Conservation (phyloP, 768 basidiomycete species). For the Leccinellum albellum region DNA sequence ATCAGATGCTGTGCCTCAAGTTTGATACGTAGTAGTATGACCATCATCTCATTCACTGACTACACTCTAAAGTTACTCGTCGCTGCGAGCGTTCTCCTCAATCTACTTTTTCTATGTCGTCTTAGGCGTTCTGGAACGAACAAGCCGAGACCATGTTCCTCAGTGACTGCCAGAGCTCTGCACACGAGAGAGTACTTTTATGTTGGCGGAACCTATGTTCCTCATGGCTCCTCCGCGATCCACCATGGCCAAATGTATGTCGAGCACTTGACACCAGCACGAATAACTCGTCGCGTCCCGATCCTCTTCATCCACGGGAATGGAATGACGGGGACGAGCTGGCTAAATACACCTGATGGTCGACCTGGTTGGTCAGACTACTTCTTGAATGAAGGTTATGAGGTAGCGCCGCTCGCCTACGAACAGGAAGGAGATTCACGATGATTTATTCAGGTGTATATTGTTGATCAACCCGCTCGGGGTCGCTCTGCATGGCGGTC, state of each 20-base stretch:
- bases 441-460: conserved; percentile 32
- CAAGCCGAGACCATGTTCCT: not conserved
- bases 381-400: conserved; percentile 47
- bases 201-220: conserved; percentile 41
- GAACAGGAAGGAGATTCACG: not conserved
- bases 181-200: conserved; percentile 49
- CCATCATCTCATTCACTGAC: conserved; percentile 1
- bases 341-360: conserved; percentile 53
- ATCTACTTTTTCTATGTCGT: conserved; percentile 14
- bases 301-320: conserved; percentile 48
- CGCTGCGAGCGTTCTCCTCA: conserved; percentile 15
- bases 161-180: conserved; percentile 27
- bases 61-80: conserved; percentile 4
- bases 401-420: conserved; percentile 29
- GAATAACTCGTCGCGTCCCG: conserved; percentile 37
- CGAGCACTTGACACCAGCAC: conserved; percentile 44
- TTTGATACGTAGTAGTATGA: too few relatives aligned
- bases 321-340: conserved; percentile 51
- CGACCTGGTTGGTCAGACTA: conserved; percentile 56
- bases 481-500: conserved; percentile 45
- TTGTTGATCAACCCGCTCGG: conserved; percentile 45
- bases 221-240: conserved; percentile 35
- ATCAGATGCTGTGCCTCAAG: too few relatives aligned
- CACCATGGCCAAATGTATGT: conserved; percentile 49
- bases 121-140: not conserved